Percentiles rank a stretch among this genome's conserved stretches.
phyloP scores from a whole-genome alignment of 2,329 filamentous ascomycete genomes.

The Polychaeton citri region DNA sequence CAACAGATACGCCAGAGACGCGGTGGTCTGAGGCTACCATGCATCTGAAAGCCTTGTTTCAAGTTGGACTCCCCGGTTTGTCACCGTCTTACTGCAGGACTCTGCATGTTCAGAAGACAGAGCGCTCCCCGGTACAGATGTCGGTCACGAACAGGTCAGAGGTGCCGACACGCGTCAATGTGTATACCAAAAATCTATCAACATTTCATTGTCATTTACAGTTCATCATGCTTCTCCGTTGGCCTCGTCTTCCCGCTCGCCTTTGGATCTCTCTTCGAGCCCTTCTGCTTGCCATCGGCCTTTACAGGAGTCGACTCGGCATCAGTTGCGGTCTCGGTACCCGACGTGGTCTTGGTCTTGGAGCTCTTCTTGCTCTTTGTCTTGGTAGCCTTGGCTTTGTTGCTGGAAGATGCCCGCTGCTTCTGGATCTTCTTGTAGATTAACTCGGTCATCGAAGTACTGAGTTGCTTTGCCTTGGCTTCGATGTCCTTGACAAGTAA shows the following conservation, averaged over 20 bases:
- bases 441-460: slow-evolving; percentile 55
- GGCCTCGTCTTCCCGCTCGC: slow-evolving; percentile 12
- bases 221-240: slow-evolving; percentile 13
- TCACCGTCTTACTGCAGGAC: too few relatives aligned
- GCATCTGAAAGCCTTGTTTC: too few relatives aligned
- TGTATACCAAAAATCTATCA: too few relatives aligned
- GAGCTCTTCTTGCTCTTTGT: slow-evolving; percentile 19
- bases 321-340: slow-evolving; percentile 3
- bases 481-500: slow-evolving; percentile 60
- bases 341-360: slow-evolving; percentile 19
- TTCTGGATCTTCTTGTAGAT: slow-evolving; percentile 52
- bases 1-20: too few relatives aligned
- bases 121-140: too few relatives aligned
- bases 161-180: too few relatives aligned
- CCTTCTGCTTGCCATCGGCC: slow-evolving; percentile 13
- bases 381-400: slow-evolving; percentile 23
- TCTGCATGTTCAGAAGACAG: too few relatives aligned
- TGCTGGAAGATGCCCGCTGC: slow-evolving; percentile 18
- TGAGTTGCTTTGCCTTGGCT: slow-evolving; percentile 55
- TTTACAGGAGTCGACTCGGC: slow-evolving; percentile 4
- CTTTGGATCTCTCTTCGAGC: slow-evolving; percentile 11
- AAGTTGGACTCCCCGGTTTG: too few relatives aligned
- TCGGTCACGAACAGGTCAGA: too few relatives aligned
- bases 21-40: too few relatives aligned
- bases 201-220: slow-evolving; percentile 5